Evolutionary conservation across 2,329 filamentous ascomycete species (phyloP).

Genomic region (Cadophora sp.): DNA sequence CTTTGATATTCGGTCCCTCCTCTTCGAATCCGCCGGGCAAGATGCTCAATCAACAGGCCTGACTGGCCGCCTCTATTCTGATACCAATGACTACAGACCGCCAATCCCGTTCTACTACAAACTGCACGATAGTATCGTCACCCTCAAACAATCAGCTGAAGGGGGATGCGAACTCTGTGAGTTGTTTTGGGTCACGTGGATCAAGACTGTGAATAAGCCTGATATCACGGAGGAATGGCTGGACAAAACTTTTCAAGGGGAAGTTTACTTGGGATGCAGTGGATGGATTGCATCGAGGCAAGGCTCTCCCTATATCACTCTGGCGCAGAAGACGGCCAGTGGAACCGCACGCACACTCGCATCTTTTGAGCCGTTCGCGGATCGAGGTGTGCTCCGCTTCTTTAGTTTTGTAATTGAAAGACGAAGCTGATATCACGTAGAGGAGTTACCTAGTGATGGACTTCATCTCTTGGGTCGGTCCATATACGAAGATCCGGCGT

Average conservation of each 20-base stretch:
- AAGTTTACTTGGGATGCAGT: constrained; percentile 32
- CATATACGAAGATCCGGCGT: constrained; percentile 28
- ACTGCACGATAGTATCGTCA: constrained; percentile 19
- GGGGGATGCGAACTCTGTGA: constrained; percentile 27
- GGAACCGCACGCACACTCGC: constrained; percentile 25
- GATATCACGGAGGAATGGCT: constrained; percentile 31
- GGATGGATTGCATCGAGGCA: constrained; percentile 30
- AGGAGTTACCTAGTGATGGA: constrained; percentile 26
- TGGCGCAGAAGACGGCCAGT: constrained; percentile 22
- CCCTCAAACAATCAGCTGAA: constrained; percentile 26
- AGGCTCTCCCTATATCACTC: constrained; percentile 31
- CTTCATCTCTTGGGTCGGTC: constrained; percentile 26
- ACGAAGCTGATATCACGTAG: constrained; percentile 20
- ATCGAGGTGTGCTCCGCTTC: constrained; percentile 25
- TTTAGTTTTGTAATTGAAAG: not conserved
- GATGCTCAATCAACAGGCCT: constrained; percentile 17
- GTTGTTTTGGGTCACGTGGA: constrained; percentile 31
- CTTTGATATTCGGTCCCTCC: constrained; percentile 31
- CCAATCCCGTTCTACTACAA: constrained; percentile 29
- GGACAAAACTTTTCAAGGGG: constrained; percentile 25
- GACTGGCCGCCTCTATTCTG: constrained; percentile 24
- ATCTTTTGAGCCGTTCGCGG: constrained; percentile 33
- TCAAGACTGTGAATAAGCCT: constrained; percentile 23
- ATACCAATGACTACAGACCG: constrained; percentile 29
- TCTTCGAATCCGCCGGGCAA: constrained; percentile 29